Base-by-base conservation (phyloP, 2,329 filamentous ascomycete genomes). In the Biscogniauxia marginata region DNA sequence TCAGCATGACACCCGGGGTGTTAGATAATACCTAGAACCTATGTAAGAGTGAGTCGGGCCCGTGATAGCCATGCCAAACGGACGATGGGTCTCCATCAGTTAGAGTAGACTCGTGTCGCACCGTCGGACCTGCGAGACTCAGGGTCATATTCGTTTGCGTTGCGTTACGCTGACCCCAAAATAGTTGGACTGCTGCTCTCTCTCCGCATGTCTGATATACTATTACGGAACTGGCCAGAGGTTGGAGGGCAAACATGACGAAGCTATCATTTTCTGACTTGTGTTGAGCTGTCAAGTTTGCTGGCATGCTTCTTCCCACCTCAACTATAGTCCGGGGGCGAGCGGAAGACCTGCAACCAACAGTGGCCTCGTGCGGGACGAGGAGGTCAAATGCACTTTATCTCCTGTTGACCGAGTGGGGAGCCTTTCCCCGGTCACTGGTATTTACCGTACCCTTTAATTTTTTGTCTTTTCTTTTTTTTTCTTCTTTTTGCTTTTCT, bases 71-170 rank as follows among this genome's bases (percentile, higher is more conserved):
- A 24, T 55, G 51, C 51, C 34, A 57, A 50, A 54, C 49, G 22
- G 20, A 44, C 44, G 43, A 49, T 54, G 49, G 24, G 52, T 53
- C 51, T 47, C 51, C 25, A 53, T 48, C 25, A 51, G 43, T 54
- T 23, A 55, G 48, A 55, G 51, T 49, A 50, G 53, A 25, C 51
- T 53, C 21, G 61, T 61, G 55, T 49, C 46, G 62, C 57, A 22
- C 46, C 39, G 46, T 48, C 18, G 25, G 49, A 46, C 49, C 24
- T 54, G 44, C 50, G 46, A 56, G 56, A 16, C 24, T 47, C 22
- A 49, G 53, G 39, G 13, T 47, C 21, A 30, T 39, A 49, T 49
- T 57, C 50, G 59, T 63, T 63, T 62, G 61, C 39, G 54, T 57
- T 55, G 53, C 43, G 54, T 39, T 34, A 55, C 50, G 46, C 19